Percentiles rank a stretch among this genome's conserved stretches.
Conservation (phyloP, 148 eudicot genomes). For the Fagopyrum homotropicum region DNA sequence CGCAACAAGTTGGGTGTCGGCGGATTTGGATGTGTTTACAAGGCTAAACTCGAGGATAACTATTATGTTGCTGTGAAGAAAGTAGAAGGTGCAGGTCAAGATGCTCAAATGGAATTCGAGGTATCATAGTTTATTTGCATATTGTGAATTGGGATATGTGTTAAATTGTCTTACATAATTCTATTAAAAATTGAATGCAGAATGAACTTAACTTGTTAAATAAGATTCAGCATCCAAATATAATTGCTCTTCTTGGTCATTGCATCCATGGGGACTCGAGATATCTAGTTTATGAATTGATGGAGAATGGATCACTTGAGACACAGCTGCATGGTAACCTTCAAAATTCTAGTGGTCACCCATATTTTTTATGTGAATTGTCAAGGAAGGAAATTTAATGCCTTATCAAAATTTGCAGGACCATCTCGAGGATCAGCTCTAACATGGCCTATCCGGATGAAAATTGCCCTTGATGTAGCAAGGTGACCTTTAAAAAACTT, state of each 20-base stretch:
- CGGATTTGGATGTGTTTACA: slow-evolving; percentile 61
- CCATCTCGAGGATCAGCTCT: slow-evolving; percentile 52
- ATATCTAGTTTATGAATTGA: slow-evolving; percentile 51
- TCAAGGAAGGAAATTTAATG: background rate
- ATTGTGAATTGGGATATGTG: slow-evolving; percentile 10
- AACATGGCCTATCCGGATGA: slow-evolving; percentile 57
- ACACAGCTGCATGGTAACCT: slow-evolving; percentile 52
- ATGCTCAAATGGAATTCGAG: slow-evolving; percentile 48
- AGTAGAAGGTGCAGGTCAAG: slow-evolving; percentile 40
- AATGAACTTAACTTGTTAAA: slow-evolving; percentile 51
- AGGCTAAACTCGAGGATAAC: slow-evolving; percentile 39
- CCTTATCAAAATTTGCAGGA: slow-evolving; percentile 30
- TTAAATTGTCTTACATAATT: slow-evolving; percentile 8
- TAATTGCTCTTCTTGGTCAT: slow-evolving; percentile 49
- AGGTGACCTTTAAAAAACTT: slow-evolving; percentile 30
- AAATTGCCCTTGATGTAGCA: slow-evolving; percentile 63
- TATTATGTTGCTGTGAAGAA: slow-evolving; percentile 48
- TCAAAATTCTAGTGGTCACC: background rate
- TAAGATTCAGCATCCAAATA: slow-evolving; percentile 55
- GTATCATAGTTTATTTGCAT: slow-evolving; percentile 20
- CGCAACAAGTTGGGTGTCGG: slow-evolving; percentile 45
- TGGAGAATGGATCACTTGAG: slow-evolving; percentile 61
- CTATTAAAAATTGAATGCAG: slow-evolving; percentile 25
- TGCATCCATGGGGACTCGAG: slow-evolving; percentile 49
- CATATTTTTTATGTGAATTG: background rate